These are phyloP conservation scores for Sugiyamaella marilandica DNA, from an alignment of 805 yeast genomes.

Conservation along the genomic window DNA sequence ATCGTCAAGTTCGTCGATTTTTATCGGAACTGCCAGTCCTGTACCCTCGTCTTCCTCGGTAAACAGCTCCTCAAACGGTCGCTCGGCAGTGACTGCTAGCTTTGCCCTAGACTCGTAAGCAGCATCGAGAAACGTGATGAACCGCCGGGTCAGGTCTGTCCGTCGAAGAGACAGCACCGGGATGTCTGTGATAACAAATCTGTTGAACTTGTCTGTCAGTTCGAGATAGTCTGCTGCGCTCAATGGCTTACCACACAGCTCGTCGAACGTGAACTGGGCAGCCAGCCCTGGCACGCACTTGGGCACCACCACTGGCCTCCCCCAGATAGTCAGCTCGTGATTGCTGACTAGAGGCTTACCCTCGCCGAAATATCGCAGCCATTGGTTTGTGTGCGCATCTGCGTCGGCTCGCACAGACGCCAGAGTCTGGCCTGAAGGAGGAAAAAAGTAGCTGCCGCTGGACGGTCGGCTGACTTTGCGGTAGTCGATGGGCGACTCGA, in stretches of 20 bases:
- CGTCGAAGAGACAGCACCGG: conserved; percentile 75
- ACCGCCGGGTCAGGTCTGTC: conserved; percentile 82
- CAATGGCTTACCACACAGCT: conserved; percentile 79
- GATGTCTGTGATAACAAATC: conserved; percentile 87
- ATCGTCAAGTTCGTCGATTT: conserved; percentile 51
- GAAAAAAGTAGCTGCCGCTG: conserved; percentile 71
- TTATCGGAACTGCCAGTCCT: conserved; percentile 27
- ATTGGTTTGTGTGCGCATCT: conserved; percentile 56
- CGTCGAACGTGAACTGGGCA: conserved; percentile 83
- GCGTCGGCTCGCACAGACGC: conserved; percentile 49
- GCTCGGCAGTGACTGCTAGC: conserved; percentile 84
- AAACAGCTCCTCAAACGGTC: conserved; percentile 76
- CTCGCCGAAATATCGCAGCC: conserved; percentile 79
- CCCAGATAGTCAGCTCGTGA: conserved; percentile 65
- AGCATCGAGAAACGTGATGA: conserved; percentile 92
- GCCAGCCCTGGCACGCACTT: conserved; percentile 69
- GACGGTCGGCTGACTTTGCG: conserved; percentile 82
- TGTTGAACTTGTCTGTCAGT: conserved; percentile 66
- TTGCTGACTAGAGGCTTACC: conserved; percentile 39
- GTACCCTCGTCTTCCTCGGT: conserved; percentile 46
- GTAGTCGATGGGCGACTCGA: conserved; percentile 92
- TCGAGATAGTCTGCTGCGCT: conserved; percentile 94
- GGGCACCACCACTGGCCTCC: conserved; percentile 75
- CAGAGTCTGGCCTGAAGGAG: conserved; percentile 53
- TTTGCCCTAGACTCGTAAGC: conserved; percentile 88